Conservation (phyloP, 1,139 yeast genomes). For the Cylindricascospora bacillispora region DNA sequence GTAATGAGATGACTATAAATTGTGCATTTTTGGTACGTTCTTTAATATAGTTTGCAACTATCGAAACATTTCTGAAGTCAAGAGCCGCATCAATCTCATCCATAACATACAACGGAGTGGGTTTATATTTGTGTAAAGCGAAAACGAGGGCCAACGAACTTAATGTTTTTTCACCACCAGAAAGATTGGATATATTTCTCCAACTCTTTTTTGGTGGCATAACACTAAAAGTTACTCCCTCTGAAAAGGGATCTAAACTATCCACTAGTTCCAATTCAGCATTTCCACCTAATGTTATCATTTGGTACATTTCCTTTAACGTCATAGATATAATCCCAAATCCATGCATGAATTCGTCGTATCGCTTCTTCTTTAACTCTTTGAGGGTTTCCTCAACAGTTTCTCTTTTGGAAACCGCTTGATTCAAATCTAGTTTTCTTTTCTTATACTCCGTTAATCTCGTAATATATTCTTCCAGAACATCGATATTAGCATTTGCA, state of each 20-base stretch:
- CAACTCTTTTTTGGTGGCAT: constrained; percentile 99
- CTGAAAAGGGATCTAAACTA: constrained; percentile 94
- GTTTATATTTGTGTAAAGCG: constrained; percentile 91
- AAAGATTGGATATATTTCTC: constrained; percentile 86
- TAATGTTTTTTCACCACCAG: constrained; percentile 97
- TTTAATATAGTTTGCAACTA: constrained; percentile 92
- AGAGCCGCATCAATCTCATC: constrained; percentile 99
- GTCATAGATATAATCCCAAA: constrained; percentile 78
- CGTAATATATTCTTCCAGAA: constrained; percentile 62
- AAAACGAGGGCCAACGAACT: constrained; percentile 92
- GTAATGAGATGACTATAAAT: constrained; percentile 83
- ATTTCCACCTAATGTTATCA: constrained; percentile 99
- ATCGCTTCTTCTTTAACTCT: constrained; percentile 56
- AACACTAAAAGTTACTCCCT: constrained; percentile 90
- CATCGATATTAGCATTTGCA: constrained; percentile 58
- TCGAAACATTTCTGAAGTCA: constrained; percentile 92
- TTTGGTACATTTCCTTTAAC: constrained; percentile 91
- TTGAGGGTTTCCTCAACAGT: constrained; percentile 50
- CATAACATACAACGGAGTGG: constrained; percentile 97
- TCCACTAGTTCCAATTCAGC: constrained; percentile 95
- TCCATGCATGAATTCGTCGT: constrained; percentile 89
- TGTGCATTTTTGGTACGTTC: constrained; percentile 95
- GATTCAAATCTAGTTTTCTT: constrained; percentile 54
- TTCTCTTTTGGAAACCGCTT: constrained; percentile 57
- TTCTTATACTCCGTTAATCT: constrained; percentile 52